These are phyloP conservation scores for Rhododendron griersonianum DNA, from an alignment of 148 eudicot genomes.

Conservation along the genomic window DNA sequence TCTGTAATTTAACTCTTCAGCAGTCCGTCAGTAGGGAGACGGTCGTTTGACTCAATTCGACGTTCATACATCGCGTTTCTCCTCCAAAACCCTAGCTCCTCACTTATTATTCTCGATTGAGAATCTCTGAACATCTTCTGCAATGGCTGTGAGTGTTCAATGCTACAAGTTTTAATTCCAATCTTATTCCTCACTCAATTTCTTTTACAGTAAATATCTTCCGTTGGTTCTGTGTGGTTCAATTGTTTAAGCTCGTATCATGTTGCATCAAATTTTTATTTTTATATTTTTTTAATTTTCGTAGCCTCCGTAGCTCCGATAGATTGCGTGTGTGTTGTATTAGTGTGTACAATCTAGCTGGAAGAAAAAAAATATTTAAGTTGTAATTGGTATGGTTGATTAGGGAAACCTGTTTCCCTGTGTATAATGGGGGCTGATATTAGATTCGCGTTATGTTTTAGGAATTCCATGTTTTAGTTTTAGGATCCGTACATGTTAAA, in stretches of 20 bases:
- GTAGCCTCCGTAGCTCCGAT: background rate
- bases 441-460: background rate
- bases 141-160: slow-evolving; percentile 13
- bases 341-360: background rate
- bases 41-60: background rate
- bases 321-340: background rate
- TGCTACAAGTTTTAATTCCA: background rate
- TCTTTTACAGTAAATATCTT: background rate
- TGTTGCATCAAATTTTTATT: too few species aligned
- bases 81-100: slow-evolving; percentile 5
- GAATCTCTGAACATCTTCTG: background rate
- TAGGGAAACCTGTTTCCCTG: too few species aligned
- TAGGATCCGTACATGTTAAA: background rate
- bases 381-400: background rate
- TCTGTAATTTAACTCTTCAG: background rate
- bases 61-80: background rate
- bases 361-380: background rate
- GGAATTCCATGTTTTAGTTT: background rate
- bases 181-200: background rate
- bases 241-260: background rate
- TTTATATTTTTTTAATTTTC: background rate
- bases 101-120: background rate
- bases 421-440: background rate
- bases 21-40: background rate
- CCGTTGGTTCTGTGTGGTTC: too few species aligned